phyloP scores from a whole-genome alignment of 805 yeast genomes.

The Candida fluviatilis region DNA sequence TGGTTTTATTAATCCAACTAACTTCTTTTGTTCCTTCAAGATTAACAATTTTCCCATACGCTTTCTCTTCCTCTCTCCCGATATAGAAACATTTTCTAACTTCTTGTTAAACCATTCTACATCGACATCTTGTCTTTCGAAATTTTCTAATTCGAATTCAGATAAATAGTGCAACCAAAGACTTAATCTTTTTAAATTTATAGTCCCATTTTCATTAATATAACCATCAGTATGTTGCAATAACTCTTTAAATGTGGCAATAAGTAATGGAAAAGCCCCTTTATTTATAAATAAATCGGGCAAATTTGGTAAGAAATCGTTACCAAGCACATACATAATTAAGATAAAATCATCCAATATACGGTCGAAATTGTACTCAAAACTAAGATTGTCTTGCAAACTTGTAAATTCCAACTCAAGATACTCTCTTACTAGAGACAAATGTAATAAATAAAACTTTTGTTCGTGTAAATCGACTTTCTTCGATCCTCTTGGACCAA shows the following conservation, averaged over 20 bases:
- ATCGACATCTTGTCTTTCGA: conserved; percentile 80
- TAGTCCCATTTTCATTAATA: conserved; percentile 75
- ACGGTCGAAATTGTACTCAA: conserved; percentile 80
- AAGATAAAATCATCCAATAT: conserved; percentile 89
- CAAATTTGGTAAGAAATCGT: conserved; percentile 94
- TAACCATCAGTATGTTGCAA: conserved; percentile 76
- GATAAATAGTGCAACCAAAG: conserved; percentile 74
- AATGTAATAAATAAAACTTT: conserved; percentile 76
- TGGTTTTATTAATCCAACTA: conserved; percentile 55
- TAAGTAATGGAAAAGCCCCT: conserved; percentile 92
- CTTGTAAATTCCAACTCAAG: conserved; percentile 79
- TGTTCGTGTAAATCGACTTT: conserved; percentile 63
- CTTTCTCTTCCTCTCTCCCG: conserved; percentile 66
- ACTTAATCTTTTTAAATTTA: conserved; percentile 68
- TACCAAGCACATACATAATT: conserved; percentile 92
- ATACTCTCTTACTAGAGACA: conserved; percentile 87
- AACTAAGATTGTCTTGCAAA: conserved; percentile 57
- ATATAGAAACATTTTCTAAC: conserved; percentile 69
- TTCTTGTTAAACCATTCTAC: conserved; percentile 89
- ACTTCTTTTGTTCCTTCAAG: conserved; percentile 68
- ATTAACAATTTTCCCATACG: conserved; percentile 62
- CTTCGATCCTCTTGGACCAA: conserved; percentile 53
- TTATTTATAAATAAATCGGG: conserved; percentile 92
- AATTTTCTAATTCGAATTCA: conserved; percentile 77
- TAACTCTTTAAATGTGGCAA: conserved; percentile 83